Conservation (phyloP, 345 rosid species). For the Kernera saxatilis region DNA sequence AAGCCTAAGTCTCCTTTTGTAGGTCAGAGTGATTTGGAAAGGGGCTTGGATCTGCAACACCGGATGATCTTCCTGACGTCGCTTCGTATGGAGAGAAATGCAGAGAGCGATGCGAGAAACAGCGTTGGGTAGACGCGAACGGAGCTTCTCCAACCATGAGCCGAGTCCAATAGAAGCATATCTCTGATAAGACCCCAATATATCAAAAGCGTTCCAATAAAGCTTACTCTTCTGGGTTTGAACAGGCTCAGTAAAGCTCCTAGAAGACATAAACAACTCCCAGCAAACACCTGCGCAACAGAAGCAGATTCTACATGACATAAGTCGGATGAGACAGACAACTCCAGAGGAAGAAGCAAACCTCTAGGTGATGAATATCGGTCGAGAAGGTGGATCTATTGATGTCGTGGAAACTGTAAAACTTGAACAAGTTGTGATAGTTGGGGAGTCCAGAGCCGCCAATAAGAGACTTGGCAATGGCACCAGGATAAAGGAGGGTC, state of each 20-base stretch:
- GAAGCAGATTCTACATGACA: neutral
- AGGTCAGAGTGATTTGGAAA: neutral
- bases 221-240: conserved; percentile 51
- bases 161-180: conserved; percentile 26
- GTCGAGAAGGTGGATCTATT: conserved; percentile 22
- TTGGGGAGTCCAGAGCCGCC: conserved; percentile 31
- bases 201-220: conserved; percentile 54
- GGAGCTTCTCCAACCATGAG: conserved; percentile 6
- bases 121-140: conserved; percentile 41
- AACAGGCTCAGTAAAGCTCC: conserved; percentile 56
- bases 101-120: conserved; percentile 43
- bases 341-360: conserved; percentile 9
- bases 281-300: conserved; percentile 55
- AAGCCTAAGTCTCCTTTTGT: neutral
- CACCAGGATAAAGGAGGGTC: conserved; percentile 74
- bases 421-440: conserved; percentile 33
- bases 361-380: conserved; percentile 62
- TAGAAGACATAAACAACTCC: conserved; percentile 64
- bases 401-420: conserved; percentile 31
- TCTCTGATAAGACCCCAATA: conserved; percentile 60
- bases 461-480: conserved; percentile 41
- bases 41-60: conserved; percentile 29
- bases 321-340: neutral
- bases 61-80: conserved; percentile 54
- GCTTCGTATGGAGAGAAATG: conserved; percentile 55